Percentiles rank a stretch among this genome's conserved stretches.
phyloP scores from a whole-genome alignment of 2,329 filamentous ascomycete genomes.

The Paracamarosporium sp. region DNA sequence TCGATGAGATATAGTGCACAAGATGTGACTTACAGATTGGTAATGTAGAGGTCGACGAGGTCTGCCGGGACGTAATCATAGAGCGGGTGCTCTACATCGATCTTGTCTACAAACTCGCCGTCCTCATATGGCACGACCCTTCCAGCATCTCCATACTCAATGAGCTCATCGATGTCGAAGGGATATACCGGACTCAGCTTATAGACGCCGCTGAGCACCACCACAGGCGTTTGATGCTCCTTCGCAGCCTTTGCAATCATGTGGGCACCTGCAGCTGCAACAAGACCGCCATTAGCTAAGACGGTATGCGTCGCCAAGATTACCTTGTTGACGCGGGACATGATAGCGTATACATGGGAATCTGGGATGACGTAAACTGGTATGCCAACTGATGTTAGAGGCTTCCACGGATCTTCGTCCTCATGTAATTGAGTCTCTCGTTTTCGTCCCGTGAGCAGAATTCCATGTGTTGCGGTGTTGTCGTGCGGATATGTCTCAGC shows the following conservation, averaged over 20 bases:
- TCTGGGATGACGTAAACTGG: constrained; percentile 85
- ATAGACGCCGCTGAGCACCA: constrained; percentile 90
- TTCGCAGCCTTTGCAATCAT: constrained; percentile 85
- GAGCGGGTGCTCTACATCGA: constrained; percentile 79
- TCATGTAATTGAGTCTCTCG: constrained; percentile 54
- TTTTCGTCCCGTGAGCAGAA: constrained; percentile 63
- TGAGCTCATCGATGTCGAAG: constrained; percentile 79
- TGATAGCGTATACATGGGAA: constrained; percentile 87
- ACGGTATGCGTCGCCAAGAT: constrained; percentile 88
- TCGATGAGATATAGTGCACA: not conserved
- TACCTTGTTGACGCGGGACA: constrained; percentile 95
- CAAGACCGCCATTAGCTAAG: constrained; percentile 83
- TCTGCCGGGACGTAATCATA: constrained; percentile 84
- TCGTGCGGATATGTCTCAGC: constrained; percentile 77
- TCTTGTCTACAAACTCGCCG: constrained; percentile 76
- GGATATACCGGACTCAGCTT: constrained; percentile 91
- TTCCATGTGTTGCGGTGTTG: constrained; percentile 67
- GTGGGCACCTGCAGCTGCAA: constrained; percentile 83
- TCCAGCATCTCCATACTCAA: constrained; percentile 85
- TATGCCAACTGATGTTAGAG: constrained; percentile 78
- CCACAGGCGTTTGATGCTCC: constrained; percentile 81
- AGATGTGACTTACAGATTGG: constrained; percentile 70
- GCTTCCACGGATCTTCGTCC: constrained; percentile 73
- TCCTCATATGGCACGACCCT: constrained; percentile 80
- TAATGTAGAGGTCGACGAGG: constrained; percentile 81